These are phyloP conservation scores for Kazachstania viticola DNA, from an alignment of 805 yeast species.

Conservation along the genomic window DNA sequence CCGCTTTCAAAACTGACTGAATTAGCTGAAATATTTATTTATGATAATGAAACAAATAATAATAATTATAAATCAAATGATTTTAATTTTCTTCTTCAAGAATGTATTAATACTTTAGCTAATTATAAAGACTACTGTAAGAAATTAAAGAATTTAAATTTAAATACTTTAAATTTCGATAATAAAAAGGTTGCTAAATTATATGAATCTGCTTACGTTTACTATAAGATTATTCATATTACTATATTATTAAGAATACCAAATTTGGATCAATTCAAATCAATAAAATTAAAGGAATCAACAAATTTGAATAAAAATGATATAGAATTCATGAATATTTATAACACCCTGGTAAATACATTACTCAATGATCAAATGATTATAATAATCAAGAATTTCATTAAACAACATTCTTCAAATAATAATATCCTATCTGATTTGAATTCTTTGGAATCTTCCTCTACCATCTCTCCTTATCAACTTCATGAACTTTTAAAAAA, in stretches of 20 bases:
- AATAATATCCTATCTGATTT: background rate
- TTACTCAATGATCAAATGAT: constrained; percentile 22
- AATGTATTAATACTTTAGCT: constrained; percentile 24
- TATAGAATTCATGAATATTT: constrained; percentile 21
- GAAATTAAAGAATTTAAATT: constrained; percentile 9
- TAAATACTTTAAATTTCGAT: background rate
- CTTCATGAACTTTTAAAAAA: constrained; percentile 9
- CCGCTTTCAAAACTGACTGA: constrained; percentile 5
- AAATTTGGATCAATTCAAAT: constrained; percentile 13
- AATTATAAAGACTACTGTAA: constrained; percentile 23
- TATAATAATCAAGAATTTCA: constrained; percentile 14
- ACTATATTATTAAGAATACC: constrained; percentile 22
- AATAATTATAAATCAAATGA: constrained; percentile 7
- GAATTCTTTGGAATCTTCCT: constrained; percentile 2
- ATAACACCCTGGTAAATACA: constrained; percentile 22
- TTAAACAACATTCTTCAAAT: constrained; percentile 9
- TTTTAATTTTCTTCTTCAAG: constrained; percentile 17
- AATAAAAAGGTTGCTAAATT: constrained; percentile 7
- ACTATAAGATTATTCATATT: constrained; percentile 25
- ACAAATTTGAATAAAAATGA: constrained; percentile 8
- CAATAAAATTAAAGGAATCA: constrained; percentile 10
- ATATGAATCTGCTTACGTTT: constrained; percentile 26
- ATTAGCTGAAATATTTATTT: constrained; percentile 13
- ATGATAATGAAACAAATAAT: constrained; percentile 4
- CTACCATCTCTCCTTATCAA: constrained; percentile 5